These are phyloP conservation scores for Phenoliferia sp. DNA, from an alignment of 1,284 basidiomycete species.

Conservation along the genomic window DNA sequence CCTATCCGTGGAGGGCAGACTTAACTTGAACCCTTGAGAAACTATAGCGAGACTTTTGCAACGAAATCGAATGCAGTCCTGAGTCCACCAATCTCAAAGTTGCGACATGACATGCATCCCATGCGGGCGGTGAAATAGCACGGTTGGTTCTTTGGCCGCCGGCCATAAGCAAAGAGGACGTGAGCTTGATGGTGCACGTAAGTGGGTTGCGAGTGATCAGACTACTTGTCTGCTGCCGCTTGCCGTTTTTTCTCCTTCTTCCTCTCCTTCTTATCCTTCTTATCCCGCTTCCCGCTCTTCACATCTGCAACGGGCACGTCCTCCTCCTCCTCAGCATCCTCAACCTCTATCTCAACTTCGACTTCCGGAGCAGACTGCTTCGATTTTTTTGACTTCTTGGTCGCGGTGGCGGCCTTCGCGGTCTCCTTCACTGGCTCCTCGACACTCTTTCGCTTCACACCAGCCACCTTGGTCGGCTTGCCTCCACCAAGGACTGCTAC, in stretches of 20 bases:
- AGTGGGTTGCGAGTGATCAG: too few species aligned
- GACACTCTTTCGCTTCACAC: not conserved
- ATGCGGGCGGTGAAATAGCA: too few species aligned
- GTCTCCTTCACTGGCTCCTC: conserved; percentile 1
- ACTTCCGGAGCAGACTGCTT: conserved; percentile 1
- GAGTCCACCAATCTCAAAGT: too few species aligned
- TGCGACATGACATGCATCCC: too few species aligned
- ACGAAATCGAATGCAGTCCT: too few species aligned
- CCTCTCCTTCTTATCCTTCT: conserved; percentile 9
- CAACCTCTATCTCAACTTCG: conserved; percentile 4
- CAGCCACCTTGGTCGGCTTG: not conserved
- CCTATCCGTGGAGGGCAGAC: too few species aligned
- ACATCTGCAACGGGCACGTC: not conserved
- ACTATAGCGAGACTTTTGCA: too few species aligned
- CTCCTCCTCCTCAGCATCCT: not conserved
- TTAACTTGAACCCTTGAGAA: too few species aligned
- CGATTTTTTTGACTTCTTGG: conserved; percentile 6
- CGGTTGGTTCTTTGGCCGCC: too few species aligned
- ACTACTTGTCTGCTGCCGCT: not conserved
- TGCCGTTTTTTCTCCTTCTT: not conserved
- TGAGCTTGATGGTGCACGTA: too few species aligned
- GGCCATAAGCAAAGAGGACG: too few species aligned
- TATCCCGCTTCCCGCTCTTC: not conserved
- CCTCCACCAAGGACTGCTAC: not conserved
- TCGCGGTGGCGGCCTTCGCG: not conserved